These are phyloP conservation scores for Pharnaceum exiguum DNA, from an alignment of 148 eudicot genomes.

Conservation along the genomic window DNA sequence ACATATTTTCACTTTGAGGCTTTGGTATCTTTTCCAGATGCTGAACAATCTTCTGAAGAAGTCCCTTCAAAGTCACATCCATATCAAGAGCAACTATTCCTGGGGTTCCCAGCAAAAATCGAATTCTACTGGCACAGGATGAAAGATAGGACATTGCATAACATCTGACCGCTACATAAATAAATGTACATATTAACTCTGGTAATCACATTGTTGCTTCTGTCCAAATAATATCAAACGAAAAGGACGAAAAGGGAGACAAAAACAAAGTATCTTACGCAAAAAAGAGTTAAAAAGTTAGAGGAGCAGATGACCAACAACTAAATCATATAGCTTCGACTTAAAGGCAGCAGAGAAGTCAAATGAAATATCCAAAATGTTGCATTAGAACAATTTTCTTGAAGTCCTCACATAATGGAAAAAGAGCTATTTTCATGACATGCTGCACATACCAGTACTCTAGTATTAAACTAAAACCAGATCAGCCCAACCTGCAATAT, in stretches of 20 bases:
- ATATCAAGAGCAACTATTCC: conserved; percentile 99
- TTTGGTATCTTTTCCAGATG: conserved; percentile 96
- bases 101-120: conserved; percentile 85
- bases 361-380: no score
- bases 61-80: conserved; percentile 77
- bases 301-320: no score
- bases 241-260: no score
- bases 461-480: not conserved
- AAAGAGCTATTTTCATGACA: not conserved
- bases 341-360: no score
- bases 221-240: no score
- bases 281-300: no score
- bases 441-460: not conserved
- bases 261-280: no score
- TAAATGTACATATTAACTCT: not conserved
- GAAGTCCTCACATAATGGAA: no score
- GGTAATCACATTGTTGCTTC: no score
- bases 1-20: conserved; percentile 92
- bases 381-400: no score
- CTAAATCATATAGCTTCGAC: no score
- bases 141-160: conserved; percentile 94
- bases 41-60: conserved; percentile 83
- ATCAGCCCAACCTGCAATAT: conserved; percentile 78
- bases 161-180: conserved; percentile 87
- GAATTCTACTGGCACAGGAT: conserved; percentile 94